phyloP scores from a whole-genome alignment of 1,284 basidiomycete species.

The Coniferiporia sulphurascens region DNA sequence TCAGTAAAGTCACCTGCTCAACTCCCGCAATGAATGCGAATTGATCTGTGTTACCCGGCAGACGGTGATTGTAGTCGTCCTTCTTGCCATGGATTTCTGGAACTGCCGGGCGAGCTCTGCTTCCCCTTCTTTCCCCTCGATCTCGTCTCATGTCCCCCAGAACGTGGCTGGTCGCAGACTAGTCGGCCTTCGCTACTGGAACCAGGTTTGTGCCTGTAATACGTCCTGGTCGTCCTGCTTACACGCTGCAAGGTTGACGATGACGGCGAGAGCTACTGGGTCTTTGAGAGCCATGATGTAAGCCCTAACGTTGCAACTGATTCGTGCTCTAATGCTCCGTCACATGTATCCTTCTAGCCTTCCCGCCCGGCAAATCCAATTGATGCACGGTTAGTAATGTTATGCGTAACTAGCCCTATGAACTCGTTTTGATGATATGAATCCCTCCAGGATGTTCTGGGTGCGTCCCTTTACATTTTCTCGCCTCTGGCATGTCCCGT shows the following conservation, averaged over 20 bases:
- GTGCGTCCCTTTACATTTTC: conserved; percentile 35
- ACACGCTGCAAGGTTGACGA: conserved; percentile 68
- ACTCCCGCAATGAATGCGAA: not conserved
- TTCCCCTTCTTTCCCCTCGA: not conserved
- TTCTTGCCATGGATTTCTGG: conserved; percentile 96
- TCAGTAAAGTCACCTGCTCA: conserved; percentile 50
- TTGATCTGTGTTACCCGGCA: conserved; percentile 28
- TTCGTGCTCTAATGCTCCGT: conserved; percentile 18
- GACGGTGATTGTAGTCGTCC: conserved; percentile 87
- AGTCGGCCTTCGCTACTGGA: conserved; percentile 93
- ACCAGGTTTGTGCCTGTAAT: conserved; percentile 55
- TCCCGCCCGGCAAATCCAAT: conserved; percentile 85
- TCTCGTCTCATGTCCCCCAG: conserved; percentile 34
- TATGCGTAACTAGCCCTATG: conserved; percentile 1
- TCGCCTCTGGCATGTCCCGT: not conserved
- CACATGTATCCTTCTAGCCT: conserved; percentile 50
- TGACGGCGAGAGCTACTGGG: conserved; percentile 93
- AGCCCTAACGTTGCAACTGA: conserved; percentile 25
- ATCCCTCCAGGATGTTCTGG: conserved; percentile 75
- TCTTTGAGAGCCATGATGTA: conserved; percentile 91
- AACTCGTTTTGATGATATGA: conserved; percentile 5
- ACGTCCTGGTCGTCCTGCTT: conserved; percentile 4
- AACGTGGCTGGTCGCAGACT: conserved; percentile 90
- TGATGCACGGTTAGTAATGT: conserved; percentile 70
- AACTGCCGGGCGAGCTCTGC: conserved; percentile 69